Evolutionary conservation across 1,139 yeast species (phyloP).

Genomic region (Scheffersomyces segobiensis): DNA sequence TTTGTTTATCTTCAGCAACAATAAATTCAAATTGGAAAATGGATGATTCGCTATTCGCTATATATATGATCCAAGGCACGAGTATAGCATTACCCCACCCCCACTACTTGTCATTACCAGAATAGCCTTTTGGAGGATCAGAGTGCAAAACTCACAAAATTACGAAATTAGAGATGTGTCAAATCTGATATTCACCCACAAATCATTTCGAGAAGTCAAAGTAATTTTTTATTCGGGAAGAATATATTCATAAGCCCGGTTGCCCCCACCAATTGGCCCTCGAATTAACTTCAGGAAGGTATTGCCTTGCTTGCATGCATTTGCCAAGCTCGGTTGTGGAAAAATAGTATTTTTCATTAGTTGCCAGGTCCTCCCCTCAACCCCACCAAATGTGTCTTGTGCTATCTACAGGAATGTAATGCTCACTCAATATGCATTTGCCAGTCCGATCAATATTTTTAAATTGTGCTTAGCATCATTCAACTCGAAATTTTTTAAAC

Average conservation of each 20-base stretch:
- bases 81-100: background rate
- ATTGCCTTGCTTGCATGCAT: background rate
- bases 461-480: background rate
- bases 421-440: background rate
- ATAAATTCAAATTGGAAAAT: background rate
- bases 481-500: background rate
- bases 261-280: background rate
- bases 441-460: background rate
- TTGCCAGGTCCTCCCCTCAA: background rate
- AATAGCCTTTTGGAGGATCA: background rate
- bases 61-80: background rate
- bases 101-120: background rate
- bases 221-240: background rate
- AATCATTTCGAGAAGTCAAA: background rate
- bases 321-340: background rate
- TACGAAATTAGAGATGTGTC: background rate
- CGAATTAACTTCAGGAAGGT: background rate
- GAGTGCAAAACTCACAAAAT: background rate
- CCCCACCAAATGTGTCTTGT: background rate
- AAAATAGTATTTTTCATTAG: background rate
- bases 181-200: background rate
- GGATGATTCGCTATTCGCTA: background rate
- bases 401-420: background rate
- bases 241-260: background rate
- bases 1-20: background rate